These are phyloP conservation scores for Gamarada debralockiae DNA, from an alignment of 495 filamentous ascomycete species.

Conservation along the genomic window DNA sequence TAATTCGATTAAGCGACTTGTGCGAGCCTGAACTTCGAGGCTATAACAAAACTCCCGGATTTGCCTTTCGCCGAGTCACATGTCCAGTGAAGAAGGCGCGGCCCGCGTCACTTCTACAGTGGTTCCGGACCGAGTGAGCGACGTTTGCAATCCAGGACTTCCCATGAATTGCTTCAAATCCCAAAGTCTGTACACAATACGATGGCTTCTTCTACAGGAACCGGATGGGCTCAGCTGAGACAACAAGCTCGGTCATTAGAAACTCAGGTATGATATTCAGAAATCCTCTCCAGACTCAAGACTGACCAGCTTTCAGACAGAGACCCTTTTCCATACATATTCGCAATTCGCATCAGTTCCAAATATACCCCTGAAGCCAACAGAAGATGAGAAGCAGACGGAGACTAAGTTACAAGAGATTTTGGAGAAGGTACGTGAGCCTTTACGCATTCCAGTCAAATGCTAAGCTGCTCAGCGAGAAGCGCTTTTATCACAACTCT, in stretches of 20 bases:
- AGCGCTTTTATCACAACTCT: slow-evolving; percentile 72
- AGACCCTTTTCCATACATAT: slow-evolving; percentile 90
- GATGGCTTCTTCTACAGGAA: slow-evolving; percentile 56
- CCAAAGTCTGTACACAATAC: neutral
- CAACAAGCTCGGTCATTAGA: slow-evolving; percentile 90
- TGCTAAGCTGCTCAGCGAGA: slow-evolving; percentile 60
- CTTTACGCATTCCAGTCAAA: slow-evolving; percentile 2
- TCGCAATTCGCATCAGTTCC: slow-evolving; percentile 85
- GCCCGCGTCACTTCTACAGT: neutral
- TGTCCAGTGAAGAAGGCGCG: neutral
- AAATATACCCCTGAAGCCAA: slow-evolving; percentile 75
- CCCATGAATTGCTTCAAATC: too few species aligned
- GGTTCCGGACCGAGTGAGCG: neutral
- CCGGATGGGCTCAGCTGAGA: slow-evolving; percentile 92
- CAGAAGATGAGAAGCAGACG: slow-evolving; percentile 75
- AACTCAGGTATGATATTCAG: slow-evolving; percentile 66
- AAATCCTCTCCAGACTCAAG: neutral
- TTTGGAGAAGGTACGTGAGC: slow-evolving; percentile 62
- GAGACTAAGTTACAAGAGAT: slow-evolving; percentile 83
- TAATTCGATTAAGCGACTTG: neutral
- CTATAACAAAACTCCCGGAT: neutral
- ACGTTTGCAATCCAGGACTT: neutral
- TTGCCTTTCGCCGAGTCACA: neutral
- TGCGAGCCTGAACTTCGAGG: neutral
- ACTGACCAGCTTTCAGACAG: slow-evolving; percentile 59